These are phyloP conservation scores for Lactifluus pinguis DNA, from an alignment of 768 basidiomycete genomes.

Conservation along the genomic window DNA sequence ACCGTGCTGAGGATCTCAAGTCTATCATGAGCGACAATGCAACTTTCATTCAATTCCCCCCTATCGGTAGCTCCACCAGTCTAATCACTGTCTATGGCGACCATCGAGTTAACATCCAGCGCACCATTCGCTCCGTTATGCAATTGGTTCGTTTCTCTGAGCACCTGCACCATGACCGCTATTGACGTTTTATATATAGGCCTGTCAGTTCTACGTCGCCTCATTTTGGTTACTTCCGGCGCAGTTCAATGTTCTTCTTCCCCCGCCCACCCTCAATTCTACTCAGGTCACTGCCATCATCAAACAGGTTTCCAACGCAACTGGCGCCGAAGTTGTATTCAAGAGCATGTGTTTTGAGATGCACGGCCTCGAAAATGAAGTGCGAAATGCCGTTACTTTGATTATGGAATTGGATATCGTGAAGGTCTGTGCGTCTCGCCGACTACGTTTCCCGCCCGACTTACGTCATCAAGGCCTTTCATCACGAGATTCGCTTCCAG, in stretches of 20 bases:
- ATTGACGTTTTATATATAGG: constrained; percentile 38
- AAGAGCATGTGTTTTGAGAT: constrained; percentile 97
- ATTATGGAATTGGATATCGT: constrained; percentile 87
- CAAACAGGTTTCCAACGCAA: constrained; percentile 76
- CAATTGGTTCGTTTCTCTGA: constrained; percentile 59
- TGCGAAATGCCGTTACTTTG: constrained; percentile 75
- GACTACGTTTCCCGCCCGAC: neutral
- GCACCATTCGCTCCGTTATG: constrained; percentile 92
- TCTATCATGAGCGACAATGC: constrained; percentile 94
- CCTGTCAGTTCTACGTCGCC: constrained; percentile 93
- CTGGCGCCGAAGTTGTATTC: constrained; percentile 92
- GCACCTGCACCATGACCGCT: constrained; percentile 11
- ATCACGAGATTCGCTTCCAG: constrained; percentile 97
- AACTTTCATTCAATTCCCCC: constrained; percentile 89
- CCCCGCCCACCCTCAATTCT: constrained; percentile 71
- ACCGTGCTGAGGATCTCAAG: constrained; percentile 88
- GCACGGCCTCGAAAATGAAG: constrained; percentile 89
- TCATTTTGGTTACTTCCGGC: constrained; percentile 94
- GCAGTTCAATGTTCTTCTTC: constrained; percentile 86
- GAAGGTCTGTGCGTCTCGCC: constrained; percentile 45
- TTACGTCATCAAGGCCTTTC: constrained; percentile 56
- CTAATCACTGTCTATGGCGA: constrained; percentile 92
- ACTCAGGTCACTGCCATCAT: constrained; percentile 77
- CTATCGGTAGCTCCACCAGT: constrained; percentile 87
- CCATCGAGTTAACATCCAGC: constrained; percentile 85